phyloP scores from a whole-genome alignment of 1,284 basidiomycete genomes.

The Neonothopanus nambi region DNA sequence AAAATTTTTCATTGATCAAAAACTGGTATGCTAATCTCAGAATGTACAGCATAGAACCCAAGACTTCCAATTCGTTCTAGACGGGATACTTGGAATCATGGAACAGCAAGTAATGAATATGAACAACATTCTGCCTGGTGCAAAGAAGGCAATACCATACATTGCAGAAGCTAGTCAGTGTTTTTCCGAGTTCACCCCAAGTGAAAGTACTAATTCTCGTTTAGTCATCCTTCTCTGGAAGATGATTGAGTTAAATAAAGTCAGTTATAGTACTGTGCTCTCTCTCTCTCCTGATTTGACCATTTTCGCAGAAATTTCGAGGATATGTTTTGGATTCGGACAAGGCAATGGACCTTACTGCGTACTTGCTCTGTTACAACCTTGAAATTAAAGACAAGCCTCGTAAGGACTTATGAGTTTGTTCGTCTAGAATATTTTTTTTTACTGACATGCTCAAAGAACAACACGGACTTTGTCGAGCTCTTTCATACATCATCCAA shows the following conservation, averaged over 20 bases:
- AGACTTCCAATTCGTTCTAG: constrained; percentile 83
- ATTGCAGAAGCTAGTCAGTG: constrained; percentile 76
- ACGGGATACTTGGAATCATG: constrained; percentile 71
- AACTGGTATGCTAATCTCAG: constrained; percentile 14
- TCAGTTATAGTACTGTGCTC: constrained; percentile 29
- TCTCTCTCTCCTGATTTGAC: constrained; percentile 6
- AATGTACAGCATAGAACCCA: constrained; percentile 82
- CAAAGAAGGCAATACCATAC: constrained; percentile 78
- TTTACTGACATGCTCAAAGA: constrained; percentile 45
- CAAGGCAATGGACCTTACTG: constrained; percentile 73
- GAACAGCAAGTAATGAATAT: constrained; percentile 73
- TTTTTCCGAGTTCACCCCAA: neutral
- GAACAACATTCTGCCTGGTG: constrained; percentile 80
- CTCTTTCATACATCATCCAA: constrained; percentile 90
- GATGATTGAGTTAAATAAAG: constrained; percentile 89
- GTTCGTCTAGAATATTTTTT: constrained; percentile 3
- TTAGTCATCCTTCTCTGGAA: constrained; percentile 88
- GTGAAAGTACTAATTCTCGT: constrained; percentile 1
- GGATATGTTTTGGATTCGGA: constrained; percentile 79
- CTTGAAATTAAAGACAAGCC: constrained; percentile 90
- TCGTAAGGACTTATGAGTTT: constrained; percentile 61
- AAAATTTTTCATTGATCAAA: neutral
- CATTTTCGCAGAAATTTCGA: constrained; percentile 73
- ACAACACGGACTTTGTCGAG: constrained; percentile 87
- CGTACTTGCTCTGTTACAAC: constrained; percentile 75